Base-by-base conservation (phyloP, 2,329 filamentous ascomycete species). In the Cladosporium sp. region DNA sequence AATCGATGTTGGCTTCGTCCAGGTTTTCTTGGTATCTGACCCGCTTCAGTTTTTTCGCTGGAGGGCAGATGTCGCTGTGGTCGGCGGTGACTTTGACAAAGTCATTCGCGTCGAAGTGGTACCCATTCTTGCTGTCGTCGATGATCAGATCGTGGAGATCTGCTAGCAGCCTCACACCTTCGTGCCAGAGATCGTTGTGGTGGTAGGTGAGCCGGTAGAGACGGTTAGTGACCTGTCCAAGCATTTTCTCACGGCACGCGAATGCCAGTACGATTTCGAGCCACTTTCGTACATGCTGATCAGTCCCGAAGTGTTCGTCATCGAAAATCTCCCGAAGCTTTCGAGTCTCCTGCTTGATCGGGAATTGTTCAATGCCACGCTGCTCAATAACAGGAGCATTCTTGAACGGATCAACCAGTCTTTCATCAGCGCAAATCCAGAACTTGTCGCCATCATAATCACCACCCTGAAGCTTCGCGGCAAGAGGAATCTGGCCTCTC, bases 401-500 rank as follows among this genome's bases (percentile, higher is more conserved):
- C 4, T 61, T 57, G 57, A 92, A 92, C n/a, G 82, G 81, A 4
- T 71, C 58, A 0, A 88, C 85, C 3, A 93, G 76, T 0, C 70
- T 67, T 0, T 73, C 70, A 22, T 91, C 86, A 85, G 85, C 92
- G 60, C 85, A 89, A 0, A 89, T 69, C 86, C 86, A 91, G 4
- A 86, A 76, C 11, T 72, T 77, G 55, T 93, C 88, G 0, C 88
- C 88, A 57, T 92, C 88, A 55, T 90, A 92, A 60, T 92, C 88
- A 0, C 88, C 88, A 0, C 88, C 88, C 1, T 86, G 88, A 0
- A 92, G 72, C 59, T 84, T 83, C 7, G 82, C 79, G 0, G 87
- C 88, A 0, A 90, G 73, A 0, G 87, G 80, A 1, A 69, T 70
- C 20, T 76, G 63, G 0, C 86, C 86, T 53, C 77, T 79, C 0